Percentiles rank a stretch among this genome's conserved stretches.
Evolutionary conservation across 2,329 filamentous ascomycete species (phyloP).

Genomic region (Parastagonospora avenae): DNA sequence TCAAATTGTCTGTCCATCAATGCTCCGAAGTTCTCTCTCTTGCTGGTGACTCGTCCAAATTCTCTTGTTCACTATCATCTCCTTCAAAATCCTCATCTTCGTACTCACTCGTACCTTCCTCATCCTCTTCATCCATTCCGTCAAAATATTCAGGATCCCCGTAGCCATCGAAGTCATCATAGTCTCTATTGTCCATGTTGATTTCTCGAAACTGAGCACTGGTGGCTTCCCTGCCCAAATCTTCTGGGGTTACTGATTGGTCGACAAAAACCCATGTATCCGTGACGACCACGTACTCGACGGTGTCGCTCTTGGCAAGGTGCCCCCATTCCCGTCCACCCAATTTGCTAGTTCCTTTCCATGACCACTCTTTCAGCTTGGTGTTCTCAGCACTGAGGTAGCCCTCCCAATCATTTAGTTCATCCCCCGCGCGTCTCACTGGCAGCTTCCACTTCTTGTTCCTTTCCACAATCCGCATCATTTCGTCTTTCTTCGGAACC

Average conservation of each 20-base stretch:
- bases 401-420: slow-evolving; percentile 1
- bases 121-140: too few species aligned
- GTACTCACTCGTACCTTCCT: too few species aligned
- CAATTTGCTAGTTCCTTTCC: slow-evolving; percentile 14
- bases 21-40: too few species aligned
- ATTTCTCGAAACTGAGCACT: too few species aligned
- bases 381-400: slow-evolving; percentile 13
- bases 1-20: too few species aligned
- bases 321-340: slow-evolving; percentile 7
- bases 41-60: too few species aligned
- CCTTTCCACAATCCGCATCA: slow-evolving; percentile 15
- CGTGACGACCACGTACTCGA: slow-evolving; percentile 11
- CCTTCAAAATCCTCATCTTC: too few species aligned
- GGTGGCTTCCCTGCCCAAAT: not conserved
- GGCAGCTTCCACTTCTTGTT: slow-evolving; percentile 14
- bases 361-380: slow-evolving; percentile 13
- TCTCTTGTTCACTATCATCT: too few species aligned
- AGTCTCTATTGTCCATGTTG: too few species aligned
- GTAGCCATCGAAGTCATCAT: too few species aligned
- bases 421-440: not conserved
- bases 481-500: slow-evolving; percentile 11
- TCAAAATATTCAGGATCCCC: too few species aligned
- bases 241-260: not conserved
- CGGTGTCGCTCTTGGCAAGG: slow-evolving; percentile 7
- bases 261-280: slow-evolving; percentile 13